Base-by-base conservation (phyloP, 345 rosid species). In the Citrus cavaleriei region DNA sequence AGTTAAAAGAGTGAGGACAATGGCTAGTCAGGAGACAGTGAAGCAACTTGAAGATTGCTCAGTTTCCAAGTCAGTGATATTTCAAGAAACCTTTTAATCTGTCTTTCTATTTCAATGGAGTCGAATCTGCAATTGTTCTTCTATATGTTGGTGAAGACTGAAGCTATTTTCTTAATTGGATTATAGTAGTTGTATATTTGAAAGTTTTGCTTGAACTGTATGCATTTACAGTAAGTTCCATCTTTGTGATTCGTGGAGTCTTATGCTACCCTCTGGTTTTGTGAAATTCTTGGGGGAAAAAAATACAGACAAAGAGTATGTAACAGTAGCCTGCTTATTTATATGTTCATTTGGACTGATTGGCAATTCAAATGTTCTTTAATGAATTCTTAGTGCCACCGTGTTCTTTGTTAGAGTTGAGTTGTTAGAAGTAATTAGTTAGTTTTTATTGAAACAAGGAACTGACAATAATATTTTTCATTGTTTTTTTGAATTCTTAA, bases 1-100 rank as follows among this genome's bases (percentile, higher is more conserved):
- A 40, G 22, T 42, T 67, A 3, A 27, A 63, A 25, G 69, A 77
- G 66, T 19, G 64, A 19, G 57, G 68, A 82, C 77, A 81, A 91
- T 91, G 93, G 83, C 76, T 72, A 77, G 84, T 64, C 89, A 88
- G 76, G 90, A 88, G 72, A 78, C 74, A 6, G 92, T 87, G 38
- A 91, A 92, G 84, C 90, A 92, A 28, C 92, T 90, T 27, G 95
- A 91, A 75, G 93, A 92, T 18, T 92, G 95, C 85, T 79, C 95
- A 3, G 93, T 90, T 79, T 84, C 93, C 89, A 90, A 91, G 95
- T 91, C 19, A 80, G 92, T 83, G 30, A 80, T 49, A 16, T 16
- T 79, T 76, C 22, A 58, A 37, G 14, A 19, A 28, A 58, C 5
- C 22, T 68, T 27, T 5, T 24, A 6, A 25, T 25, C 10, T 19